These are phyloP conservation scores for Erigeron canadensis DNA, from an alignment of 129 eudicot species.

Conservation along the genomic window DNA sequence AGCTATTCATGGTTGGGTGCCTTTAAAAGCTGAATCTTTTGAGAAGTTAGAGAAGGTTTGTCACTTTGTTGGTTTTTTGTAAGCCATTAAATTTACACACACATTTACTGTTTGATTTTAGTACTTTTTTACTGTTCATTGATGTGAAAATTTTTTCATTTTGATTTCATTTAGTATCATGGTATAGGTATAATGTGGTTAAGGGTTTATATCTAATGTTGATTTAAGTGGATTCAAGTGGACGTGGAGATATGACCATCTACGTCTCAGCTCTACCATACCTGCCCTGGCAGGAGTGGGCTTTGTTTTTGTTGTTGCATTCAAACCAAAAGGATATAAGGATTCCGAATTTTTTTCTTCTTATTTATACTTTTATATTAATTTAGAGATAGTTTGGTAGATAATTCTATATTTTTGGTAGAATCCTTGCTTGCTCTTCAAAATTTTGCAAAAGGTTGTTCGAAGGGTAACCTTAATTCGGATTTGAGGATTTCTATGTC, in stretches of 20 bases:
- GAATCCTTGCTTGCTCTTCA: background rate
- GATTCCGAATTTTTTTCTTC: too few species aligned
- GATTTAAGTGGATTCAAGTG: conserved; percentile 2
- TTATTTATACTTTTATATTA: background rate
- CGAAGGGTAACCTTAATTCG: too few species aligned
- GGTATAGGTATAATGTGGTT: conserved; percentile 4
- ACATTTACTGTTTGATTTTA: conserved; percentile 18
- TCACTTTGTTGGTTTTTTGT: background rate
- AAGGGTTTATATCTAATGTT: conserved; percentile 8
- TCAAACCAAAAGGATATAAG: too few species aligned
- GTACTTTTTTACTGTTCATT: background rate
- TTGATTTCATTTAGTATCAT: background rate
- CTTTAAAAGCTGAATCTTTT: conserved; percentile 73
- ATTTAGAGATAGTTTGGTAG: background rate
- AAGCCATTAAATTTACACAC: background rate
- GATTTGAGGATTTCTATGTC: too few species aligned
- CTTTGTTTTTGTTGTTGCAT: too few species aligned
- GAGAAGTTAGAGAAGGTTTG: conserved; percentile 83
- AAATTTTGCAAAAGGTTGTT: too few species aligned
- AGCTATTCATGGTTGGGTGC: conserved; percentile 90
- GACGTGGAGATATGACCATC: background rate
- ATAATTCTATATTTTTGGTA: background rate
- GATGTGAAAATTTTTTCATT: background rate
- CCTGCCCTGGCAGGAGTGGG: too few species aligned
- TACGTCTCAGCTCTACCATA: too few species aligned